Evolutionary conservation across 257 asterid genomes (phyloP).

Genomic region (Solanum piurae): DNA sequence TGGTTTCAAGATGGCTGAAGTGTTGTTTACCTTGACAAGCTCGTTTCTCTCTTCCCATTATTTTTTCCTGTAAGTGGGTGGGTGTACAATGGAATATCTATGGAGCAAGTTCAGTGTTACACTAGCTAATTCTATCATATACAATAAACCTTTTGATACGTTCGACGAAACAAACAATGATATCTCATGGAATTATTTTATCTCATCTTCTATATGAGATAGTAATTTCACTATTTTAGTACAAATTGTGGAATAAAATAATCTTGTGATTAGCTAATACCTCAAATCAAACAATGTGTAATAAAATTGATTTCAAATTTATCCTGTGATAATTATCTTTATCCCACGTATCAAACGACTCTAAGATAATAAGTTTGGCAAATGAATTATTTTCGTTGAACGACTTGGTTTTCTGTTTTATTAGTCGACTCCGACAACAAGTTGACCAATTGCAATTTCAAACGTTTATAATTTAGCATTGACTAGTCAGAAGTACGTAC

Average conservation of each 20-base stretch:
- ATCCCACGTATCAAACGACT: too few relatives aligned
- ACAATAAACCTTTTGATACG: neutral
- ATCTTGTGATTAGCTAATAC: too few relatives aligned
- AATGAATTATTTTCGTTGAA: neutral
- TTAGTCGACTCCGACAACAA: neutral
- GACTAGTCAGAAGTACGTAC: neutral
- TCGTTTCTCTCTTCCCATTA: neutral
- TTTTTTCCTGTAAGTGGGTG: neutral
- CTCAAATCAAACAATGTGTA: neutral
- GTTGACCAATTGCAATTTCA: neutral
- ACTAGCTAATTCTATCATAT: neutral
- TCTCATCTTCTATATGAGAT: too few relatives aligned
- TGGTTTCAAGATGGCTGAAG: conserved; percentile 36
- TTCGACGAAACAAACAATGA: too few relatives aligned
- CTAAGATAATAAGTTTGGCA: neutral
- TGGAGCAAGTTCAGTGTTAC: neutral
- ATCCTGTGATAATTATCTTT: too few relatives aligned
- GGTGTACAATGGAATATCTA: neutral
- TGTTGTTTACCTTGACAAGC: conserved; percentile 11
- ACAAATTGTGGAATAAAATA: too few relatives aligned
- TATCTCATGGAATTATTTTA: too few relatives aligned
- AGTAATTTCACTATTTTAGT: too few relatives aligned
- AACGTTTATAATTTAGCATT: neutral
- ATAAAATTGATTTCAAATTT: too few relatives aligned
- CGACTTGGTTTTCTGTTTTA: neutral